These are phyloP conservation scores for Viridothelium virens DNA, from an alignment of 495 filamentous ascomycete genomes.

Conservation along the genomic window DNA sequence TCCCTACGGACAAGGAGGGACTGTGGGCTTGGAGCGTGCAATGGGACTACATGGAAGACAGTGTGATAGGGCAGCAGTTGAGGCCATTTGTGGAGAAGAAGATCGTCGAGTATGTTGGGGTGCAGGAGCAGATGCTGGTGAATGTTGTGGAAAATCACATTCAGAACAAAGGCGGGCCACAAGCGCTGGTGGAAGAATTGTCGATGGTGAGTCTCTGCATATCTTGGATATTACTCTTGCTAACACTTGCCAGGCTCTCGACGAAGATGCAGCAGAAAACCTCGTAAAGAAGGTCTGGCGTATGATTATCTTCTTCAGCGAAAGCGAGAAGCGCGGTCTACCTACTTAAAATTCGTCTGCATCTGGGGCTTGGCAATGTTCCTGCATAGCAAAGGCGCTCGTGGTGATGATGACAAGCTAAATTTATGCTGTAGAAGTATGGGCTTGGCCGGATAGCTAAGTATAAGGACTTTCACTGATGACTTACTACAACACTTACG, in stretches of 20 bases:
- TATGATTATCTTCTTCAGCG: constrained; percentile 82
- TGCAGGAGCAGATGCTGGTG: constrained; percentile 92
- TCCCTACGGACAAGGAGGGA: constrained; percentile 77
- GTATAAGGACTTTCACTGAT: neutral
- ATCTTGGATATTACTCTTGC: constrained; percentile 2
- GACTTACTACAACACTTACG: neutral
- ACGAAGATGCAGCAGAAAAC: constrained; percentile 80
- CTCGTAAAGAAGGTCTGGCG: constrained; percentile 96
- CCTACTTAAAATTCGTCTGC: neutral
- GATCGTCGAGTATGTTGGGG: constrained; percentile 89
- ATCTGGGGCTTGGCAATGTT: neutral
- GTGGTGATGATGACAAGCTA: neutral
- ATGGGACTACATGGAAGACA: constrained; percentile 89
- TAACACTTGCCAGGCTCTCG: constrained; percentile 55
- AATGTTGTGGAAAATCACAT: constrained; percentile 87
- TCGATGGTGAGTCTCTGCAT: constrained; percentile 57
- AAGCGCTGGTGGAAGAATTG: constrained; percentile 74
- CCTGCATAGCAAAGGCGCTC: neutral
- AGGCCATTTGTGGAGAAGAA: constrained; percentile 96
- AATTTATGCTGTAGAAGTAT: neutral
- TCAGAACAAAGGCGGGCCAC: constrained; percentile 64
- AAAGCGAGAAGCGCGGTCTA: constrained; percentile 11
- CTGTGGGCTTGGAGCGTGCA: constrained; percentile 88
- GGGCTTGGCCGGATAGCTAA: neutral
- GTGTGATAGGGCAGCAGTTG: constrained; percentile 75